phyloP scores from a whole-genome alignment of 2,329 filamentous ascomycete species.

The Ascochyta rabiei region DNA sequence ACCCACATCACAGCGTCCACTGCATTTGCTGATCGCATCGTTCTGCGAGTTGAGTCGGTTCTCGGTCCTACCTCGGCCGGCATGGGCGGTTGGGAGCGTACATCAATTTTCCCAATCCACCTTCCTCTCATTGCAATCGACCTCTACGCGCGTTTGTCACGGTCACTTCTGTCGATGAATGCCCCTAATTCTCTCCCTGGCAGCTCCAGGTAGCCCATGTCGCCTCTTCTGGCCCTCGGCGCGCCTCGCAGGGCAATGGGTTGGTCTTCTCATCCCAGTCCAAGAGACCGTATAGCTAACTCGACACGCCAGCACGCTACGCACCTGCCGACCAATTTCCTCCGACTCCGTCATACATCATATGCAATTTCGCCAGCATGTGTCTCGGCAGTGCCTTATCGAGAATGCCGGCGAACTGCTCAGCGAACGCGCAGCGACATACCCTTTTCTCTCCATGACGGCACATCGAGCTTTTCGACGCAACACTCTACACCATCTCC shows the following conservation, averaged over 20 bases:
- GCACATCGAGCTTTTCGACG: slow-evolving; percentile 1
- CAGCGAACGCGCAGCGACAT: not conserved
- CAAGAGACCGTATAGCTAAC: slow-evolving; percentile 11
- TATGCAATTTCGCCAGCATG: not conserved
- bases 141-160: slow-evolving; percentile 17
- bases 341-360: not conserved
- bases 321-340: not conserved
- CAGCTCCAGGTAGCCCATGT: slow-evolving; percentile 40
- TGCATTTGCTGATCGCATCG: not conserved
- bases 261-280: slow-evolving; percentile 10
- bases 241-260: slow-evolving; percentile 22
- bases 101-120: slow-evolving; percentile 16
- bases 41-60: not conserved
- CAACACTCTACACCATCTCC: not conserved
- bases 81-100: not conserved
- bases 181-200: slow-evolving; percentile 41
- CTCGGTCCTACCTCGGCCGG: slow-evolving; percentile 7
- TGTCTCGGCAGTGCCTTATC: not conserved
- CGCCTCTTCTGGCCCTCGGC: slow-evolving; percentile 26
- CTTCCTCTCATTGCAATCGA: slow-evolving; percentile 20
- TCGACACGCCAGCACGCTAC: slow-evolving; percentile 10
- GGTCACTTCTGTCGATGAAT: slow-evolving; percentile 43
- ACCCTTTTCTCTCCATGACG: not conserved
- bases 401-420: not conserved
- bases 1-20: not conserved